Evolutionary conservation across 441 rosid genomes (phyloP), one percentile per base, ranked within the genome.

Genomic region (Populus hybrid): DNA sequence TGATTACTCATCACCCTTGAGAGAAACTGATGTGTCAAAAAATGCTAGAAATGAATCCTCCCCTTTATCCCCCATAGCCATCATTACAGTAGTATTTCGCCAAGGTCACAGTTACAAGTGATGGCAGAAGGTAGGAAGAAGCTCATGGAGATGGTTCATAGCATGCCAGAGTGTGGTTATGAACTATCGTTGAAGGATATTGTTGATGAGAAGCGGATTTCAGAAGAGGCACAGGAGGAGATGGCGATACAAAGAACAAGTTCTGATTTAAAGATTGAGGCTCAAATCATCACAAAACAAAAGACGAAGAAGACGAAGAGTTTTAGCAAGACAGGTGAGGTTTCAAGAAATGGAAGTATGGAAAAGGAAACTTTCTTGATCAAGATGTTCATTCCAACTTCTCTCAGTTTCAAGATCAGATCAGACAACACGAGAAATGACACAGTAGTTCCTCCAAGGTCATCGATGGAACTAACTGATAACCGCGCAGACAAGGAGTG

Each of bases 151-250:
- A 88, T 81, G 88, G 74, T 87, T 61, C 65, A 57, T 30, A 65
- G 79, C 78, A 71, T 90, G 90, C 87, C 91, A 0, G 90, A 89
- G 76, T 79, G 84, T 1, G 69, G 77, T 70, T 86, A 83, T 63
- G 94, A 90, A 73, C 89, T 90, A 63, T 90, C 92, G 28, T 65
- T 90, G 12, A 87, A 84, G 82, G 91, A 90, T 79, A 70, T 90
- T 10, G 92, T 90, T 64, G 88, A 84, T 63, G 79, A 73, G 70
- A 75, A 78, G 26, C 74, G 74, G 26, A 72, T 10, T 28, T 38
- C 28, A 8, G 18, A 53, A 63, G 24, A n/a, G 66, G 79, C 65
- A 40, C 53, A 24, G 9, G 72, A 42, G 67, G 73, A 79, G 35
- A 46, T 59, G 26, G 74, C 18, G 3, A 8, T 18, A 46, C 71